Conservation (phyloP, 2,329 filamentous ascomycete species). For the Phaeosphaeria sp. region DNA sequence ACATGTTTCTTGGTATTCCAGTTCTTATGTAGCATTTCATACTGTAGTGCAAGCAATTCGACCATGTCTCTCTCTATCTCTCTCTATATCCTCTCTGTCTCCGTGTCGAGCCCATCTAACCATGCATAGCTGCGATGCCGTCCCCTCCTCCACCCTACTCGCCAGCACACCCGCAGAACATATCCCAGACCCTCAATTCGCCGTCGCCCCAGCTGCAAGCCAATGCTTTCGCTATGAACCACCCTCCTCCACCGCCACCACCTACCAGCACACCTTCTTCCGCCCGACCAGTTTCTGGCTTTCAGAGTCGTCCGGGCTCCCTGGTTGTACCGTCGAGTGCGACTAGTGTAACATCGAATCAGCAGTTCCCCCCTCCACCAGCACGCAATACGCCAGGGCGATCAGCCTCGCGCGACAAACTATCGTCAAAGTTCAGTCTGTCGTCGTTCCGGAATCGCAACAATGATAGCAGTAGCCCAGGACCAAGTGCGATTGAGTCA, state of each 20-base stretch:
- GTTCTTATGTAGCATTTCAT: constrained; percentile 2
- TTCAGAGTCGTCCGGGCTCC: constrained; percentile 38
- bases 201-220: constrained; percentile 46
- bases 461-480: constrained; percentile 38
- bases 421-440: constrained; percentile 48
- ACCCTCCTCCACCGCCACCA: constrained; percentile 34
- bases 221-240: constrained; percentile 47
- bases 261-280: constrained; percentile 36
- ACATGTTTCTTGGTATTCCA: constrained; percentile 13
- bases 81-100: constrained; percentile 1
- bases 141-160: constrained; percentile 59
- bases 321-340: constrained; percentile 44
- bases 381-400: constrained; percentile 41
- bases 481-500: constrained; percentile 46
- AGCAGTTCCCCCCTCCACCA: constrained; percentile 50
- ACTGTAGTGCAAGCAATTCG: constrained; percentile 4
- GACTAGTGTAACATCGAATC: constrained; percentile 41
- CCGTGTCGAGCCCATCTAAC: constrained; percentile 3
- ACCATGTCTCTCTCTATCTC: background rate
- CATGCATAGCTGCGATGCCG: constrained; percentile 52
- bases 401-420: constrained; percentile 47
- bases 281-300: constrained; percentile 38
- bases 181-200: constrained; percentile 41
- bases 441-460: constrained; percentile 48
- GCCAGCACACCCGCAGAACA: constrained; percentile 50